These are phyloP conservation scores for Castanea mollissima DNA, from an alignment of 306 rosid species.

Conservation along the genomic window DNA sequence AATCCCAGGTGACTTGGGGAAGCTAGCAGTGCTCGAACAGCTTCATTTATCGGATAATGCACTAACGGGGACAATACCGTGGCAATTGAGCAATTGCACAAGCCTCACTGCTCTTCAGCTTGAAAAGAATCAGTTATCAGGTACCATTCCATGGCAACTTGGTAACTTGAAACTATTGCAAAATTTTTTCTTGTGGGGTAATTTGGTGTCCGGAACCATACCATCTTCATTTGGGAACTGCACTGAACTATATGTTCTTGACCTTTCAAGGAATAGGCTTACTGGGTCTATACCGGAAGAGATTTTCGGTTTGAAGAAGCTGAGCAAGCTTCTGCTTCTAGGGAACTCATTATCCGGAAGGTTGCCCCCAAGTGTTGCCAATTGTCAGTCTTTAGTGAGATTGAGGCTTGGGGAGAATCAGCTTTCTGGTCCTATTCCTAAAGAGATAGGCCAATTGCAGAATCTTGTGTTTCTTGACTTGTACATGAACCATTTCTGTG, in stretches of 20 bases:
- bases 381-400: slow-evolving; percentile 79
- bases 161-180: slow-evolving; percentile 72
- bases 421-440: slow-evolving; percentile 85
- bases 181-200: slow-evolving; percentile 90
- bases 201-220: slow-evolving; percentile 77
- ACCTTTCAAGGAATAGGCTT: slow-evolving; percentile 90
- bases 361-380: slow-evolving; percentile 62
- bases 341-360: slow-evolving; percentile 83
- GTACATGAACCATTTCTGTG: slow-evolving; percentile 88
- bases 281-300: slow-evolving; percentile 90
- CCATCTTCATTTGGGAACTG: slow-evolving; percentile 90
- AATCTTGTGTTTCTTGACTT: slow-evolving; percentile 92
- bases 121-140: slow-evolving; percentile 89
- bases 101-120: slow-evolving; percentile 89
- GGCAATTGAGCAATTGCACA: slow-evolving; percentile 85
- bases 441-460: slow-evolving; percentile 77
- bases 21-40: slow-evolving; percentile 71
- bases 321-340: slow-evolving; percentile 92
- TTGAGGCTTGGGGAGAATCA: slow-evolving; percentile 91
- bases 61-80: slow-evolving; percentile 62
- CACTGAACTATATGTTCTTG: slow-evolving; percentile 85
- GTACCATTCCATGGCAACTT: slow-evolving; percentile 77
- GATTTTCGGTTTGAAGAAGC: slow-evolving; percentile 82
- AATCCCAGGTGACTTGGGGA: slow-evolving; percentile 81
- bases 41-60: slow-evolving; percentile 89